These are phyloP conservation scores for Massarina eburnea DNA, from an alignment of 2,329 filamentous ascomycete species.

Conservation along the genomic window DNA sequence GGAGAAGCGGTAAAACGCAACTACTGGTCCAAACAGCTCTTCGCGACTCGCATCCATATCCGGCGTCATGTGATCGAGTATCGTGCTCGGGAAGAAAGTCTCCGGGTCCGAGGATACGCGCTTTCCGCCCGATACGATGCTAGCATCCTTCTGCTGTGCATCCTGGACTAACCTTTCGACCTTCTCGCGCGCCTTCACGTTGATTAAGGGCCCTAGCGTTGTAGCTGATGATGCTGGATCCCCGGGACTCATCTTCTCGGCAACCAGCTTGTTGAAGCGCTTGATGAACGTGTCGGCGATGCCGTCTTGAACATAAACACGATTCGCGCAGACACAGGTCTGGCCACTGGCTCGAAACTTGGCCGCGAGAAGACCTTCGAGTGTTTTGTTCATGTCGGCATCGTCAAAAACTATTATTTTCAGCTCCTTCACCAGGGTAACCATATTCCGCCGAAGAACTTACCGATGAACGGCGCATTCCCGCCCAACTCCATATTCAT, in stretches of 20 bases:
- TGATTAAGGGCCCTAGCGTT: constrained; percentile 60
- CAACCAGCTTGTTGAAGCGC: constrained; percentile 39
- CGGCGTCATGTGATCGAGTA: constrained; percentile 25
- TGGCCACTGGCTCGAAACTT: constrained; percentile 53
- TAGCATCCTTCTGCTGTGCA: too few relatives aligned
- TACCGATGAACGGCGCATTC: constrained; percentile 23
- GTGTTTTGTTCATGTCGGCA: constrained; percentile 21
- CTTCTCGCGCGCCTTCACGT: too few relatives aligned
- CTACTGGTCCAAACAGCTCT: constrained; percentile 64
- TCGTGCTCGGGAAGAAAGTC: constrained; percentile 48
- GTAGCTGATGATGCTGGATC: constrained; percentile 51
- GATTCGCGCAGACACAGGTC: constrained; percentile 45
- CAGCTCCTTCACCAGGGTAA: too few relatives aligned
- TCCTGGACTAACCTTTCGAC: too few relatives aligned
- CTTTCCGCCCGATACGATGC: too few relatives aligned
- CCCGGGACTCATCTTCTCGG: constrained; percentile 54
- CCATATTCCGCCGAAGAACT: too few relatives aligned
- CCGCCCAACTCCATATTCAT: constrained; percentile 18
- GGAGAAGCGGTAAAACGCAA: constrained; percentile 61
- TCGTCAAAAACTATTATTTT: constrained; percentile 25
- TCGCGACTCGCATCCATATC: constrained; percentile 42
- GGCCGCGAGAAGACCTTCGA: constrained; percentile 23
- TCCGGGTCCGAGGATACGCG: too few relatives aligned
- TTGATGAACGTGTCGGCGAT: constrained; percentile 41
- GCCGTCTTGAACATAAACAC: constrained; percentile 49